Base-by-base conservation (phyloP, 1,284 basidiomycete genomes). In the Ceratobasidium sp. region DNA sequence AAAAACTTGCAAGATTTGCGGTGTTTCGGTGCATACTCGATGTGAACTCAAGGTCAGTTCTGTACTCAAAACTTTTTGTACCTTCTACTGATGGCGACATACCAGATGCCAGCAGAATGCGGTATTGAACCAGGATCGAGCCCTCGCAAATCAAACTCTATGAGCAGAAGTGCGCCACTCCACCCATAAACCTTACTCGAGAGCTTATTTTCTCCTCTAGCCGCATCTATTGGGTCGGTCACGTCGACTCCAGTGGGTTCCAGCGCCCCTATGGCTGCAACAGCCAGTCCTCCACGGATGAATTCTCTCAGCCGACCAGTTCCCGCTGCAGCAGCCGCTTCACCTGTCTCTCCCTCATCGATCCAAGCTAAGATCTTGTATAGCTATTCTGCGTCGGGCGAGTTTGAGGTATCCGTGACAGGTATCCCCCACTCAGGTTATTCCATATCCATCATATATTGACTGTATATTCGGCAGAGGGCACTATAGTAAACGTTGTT, bases 21-120 rank as follows among this genome's bases (percentile, higher is more conserved):
- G 88, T 0, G 80, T 94, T 72, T 90, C 90, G n/a, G 91, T 93
- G 18, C 93, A 94, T 79, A 83, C 87, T 55, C 94, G 92, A 80
- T 95, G 93, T 79, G 93, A 94, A 78, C 80, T 94, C 55, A 95
- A 94, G 87, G 92, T 91, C 71, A 72, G 80, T 73, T 9, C 28
- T 9, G 26, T 52, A 46, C 49, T 44, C 57, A 30, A 35, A 21
- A 18, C 4, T 23, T 23, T 30, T 44, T 44, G 2, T 21, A 11
- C 13, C 18, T 23, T 2, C 8, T n/a, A 72, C 73, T n/a, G 73
- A 44, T 32, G 38, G 74, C 54, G 74, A 11, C 14, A 9, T 47
- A 49, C n/a, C 21, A 92, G 92, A 87, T 94, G 66, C 90, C 92
- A 41, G 92, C 92, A 47, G 88, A 92, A 76, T 94, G 92, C 75